Evolutionary conservation across 768 basidiomycete species (phyloP), one percentile per base, ranked within the genome.

Genomic region (Boletus rufocinnamomeus): DNA sequence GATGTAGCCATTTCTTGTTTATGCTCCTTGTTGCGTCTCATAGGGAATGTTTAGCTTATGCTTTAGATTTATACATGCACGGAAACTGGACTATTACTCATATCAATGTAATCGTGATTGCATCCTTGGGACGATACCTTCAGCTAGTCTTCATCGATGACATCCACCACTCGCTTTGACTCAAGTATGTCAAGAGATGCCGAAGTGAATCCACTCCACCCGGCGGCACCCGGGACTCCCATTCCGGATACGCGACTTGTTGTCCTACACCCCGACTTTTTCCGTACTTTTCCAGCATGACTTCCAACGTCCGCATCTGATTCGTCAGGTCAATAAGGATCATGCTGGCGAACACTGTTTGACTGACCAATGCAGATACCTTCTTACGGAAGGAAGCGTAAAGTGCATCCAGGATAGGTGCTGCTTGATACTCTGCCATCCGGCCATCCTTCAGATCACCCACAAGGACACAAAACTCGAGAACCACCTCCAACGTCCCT

Each of bases 371-470:
- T 2, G 76, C 78, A 0, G 74, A 63, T 78, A 88, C 82, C 66
- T 82, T 87, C 37, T 70, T 69, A 21, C 77, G 74, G 66, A 90
- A 90, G 52, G 77, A 77, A 7, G 64, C 55, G 62, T 80, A 83
- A 5, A 90, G 72, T 9, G 82, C 78, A 47, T 84, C 82, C 3
- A 91, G 74, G 59, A 75, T 56, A 2, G 78, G 77, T 6, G 80
- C 81, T n/a, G 87, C 90, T 57, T 83, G 76, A 65, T 88, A 84
- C 62, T 91, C 89, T 60, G 84, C 73, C 62, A 88, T 47, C 21
- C 79, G 74, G 1, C 78, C 81, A 23, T 80, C 74, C 61, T 78
- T 78, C 4, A 87, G 65, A 52, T 88, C 86, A 8, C 87, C 85
- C 1, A 85, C 80, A 25, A 90, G 75, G 25, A 88, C 76, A 27